A percentile compares a stretch with the other conserved stretches of the same genome.
These are phyloP conservation scores for Cinnamomum micranthum DNA, from an alignment of 164 flowering plant species.

Conservation along the genomic window DNA sequence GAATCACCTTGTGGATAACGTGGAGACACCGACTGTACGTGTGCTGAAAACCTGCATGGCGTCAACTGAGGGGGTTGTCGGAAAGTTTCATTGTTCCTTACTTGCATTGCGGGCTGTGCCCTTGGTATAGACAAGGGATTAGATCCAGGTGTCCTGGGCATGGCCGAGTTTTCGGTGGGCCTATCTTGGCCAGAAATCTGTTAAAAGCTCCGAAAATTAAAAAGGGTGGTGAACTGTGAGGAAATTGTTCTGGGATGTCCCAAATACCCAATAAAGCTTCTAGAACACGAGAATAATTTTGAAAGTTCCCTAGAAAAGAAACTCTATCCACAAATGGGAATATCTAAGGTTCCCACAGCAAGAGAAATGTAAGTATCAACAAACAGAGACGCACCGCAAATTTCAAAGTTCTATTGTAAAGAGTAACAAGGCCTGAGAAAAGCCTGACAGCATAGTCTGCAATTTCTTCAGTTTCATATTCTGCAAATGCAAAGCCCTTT, in stretches of 20 bases:
- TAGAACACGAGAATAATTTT: background rate
- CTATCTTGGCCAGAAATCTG: constrained; percentile 87
- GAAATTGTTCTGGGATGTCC: background rate
- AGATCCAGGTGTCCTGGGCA: constrained; percentile 4
- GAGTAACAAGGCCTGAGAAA: constrained; percentile 79
- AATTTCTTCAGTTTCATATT: constrained; percentile 81
- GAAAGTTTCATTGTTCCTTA: constrained; percentile 25
- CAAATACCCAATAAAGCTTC: background rate
- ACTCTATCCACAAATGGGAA: background rate
- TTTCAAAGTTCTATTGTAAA: constrained; percentile 61
- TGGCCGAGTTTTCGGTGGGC: constrained; percentile 26
- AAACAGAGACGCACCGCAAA: constrained; percentile 58
- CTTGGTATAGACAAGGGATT: constrained; percentile 26
- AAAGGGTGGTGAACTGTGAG: background rate
- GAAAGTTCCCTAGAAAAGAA: background rate
- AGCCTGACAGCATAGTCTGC: constrained; percentile 86
- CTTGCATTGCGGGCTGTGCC: constrained; percentile 19
- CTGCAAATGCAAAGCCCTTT: constrained; percentile 90
- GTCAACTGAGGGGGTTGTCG: constrained; percentile 21
- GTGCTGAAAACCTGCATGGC: constrained; percentile 24
- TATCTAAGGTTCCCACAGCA: background rate
- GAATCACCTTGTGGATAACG: constrained; percentile 35
- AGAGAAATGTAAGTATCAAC: background rate
- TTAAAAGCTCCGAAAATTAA: constrained; percentile 13
- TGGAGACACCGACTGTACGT: constrained; percentile 6